Conservation (phyloP, 2,329 filamentous ascomycete species). For the Pseudodiploospora longispora region DNA sequence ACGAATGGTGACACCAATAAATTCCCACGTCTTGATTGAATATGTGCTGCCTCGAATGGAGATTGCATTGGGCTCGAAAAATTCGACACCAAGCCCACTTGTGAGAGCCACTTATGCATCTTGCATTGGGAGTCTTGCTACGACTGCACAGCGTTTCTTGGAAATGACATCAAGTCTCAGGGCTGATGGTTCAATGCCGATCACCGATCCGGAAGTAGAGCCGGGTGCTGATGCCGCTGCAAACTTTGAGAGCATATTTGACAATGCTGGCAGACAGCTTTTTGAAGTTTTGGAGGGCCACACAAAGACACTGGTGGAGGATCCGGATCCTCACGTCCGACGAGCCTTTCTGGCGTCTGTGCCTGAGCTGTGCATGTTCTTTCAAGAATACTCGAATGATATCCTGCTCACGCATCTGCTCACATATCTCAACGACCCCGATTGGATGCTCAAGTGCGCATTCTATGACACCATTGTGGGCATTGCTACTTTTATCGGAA, state of each 20-base stretch:
- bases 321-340: slow-evolving; percentile 75
- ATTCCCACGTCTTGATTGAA: slow-evolving; percentile 61
- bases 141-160: slow-evolving; percentile 75
- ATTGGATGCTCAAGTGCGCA: slow-evolving; percentile 94
- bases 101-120: slow-evolving; percentile 89
- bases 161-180: slow-evolving; percentile 85
- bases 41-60: slow-evolving; percentile 60
- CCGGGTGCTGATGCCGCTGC: slow-evolving; percentile 58
- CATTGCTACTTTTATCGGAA: slow-evolving; percentile 83
- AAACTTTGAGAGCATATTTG: slow-evolving; percentile 75
- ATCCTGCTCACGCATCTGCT: slow-evolving; percentile 95
- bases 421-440: slow-evolving; percentile 90
- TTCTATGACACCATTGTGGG: slow-evolving; percentile 95
- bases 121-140: slow-evolving; percentile 80
- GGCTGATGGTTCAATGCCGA: slow-evolving; percentile 72
- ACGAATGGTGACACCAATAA: slow-evolving; percentile 73
- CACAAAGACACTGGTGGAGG: slow-evolving; percentile 83
- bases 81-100: slow-evolving; percentile 49
- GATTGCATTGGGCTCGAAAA: slow-evolving; percentile 38
- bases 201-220: slow-evolving; percentile 72
- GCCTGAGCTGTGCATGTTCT: slow-evolving; percentile 87
- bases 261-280: slow-evolving; percentile 76
- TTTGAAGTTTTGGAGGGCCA: slow-evolving; percentile 79
- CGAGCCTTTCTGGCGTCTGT: slow-evolving; percentile 89
- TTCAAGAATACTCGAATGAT: slow-evolving; percentile 86